These are phyloP conservation scores for Phytopythium oedochilum DNA, from an alignment of 352 stramenopile genomes.

Conservation along the genomic window DNA sequence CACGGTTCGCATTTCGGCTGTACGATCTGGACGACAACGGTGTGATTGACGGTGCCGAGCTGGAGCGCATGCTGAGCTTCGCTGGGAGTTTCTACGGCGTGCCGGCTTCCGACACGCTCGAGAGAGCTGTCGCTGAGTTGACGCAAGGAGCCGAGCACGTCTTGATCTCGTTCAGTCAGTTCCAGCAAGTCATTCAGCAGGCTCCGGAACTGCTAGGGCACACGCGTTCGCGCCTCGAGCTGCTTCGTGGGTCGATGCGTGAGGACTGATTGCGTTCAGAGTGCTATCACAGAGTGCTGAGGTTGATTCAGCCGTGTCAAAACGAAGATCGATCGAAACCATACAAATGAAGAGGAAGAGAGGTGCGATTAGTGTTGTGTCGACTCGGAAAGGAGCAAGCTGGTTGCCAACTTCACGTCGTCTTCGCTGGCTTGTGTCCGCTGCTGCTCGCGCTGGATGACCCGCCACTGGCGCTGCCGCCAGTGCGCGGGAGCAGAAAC, in stretches of 20 bases:
- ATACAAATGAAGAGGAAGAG: neutral
- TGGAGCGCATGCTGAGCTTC: constrained; percentile 49
- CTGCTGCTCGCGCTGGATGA: neutral
- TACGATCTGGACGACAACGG: constrained; percentile 64
- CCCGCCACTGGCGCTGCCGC: neutral
- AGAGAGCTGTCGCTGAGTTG: constrained; percentile 18
- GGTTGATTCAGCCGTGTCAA: no score
- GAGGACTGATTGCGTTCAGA: constrained; percentile 8
- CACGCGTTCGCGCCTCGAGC: constrained; percentile 43
- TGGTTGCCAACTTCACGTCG: neutral
- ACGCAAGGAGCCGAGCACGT: constrained; percentile 7
- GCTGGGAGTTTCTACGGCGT: constrained; percentile 46
- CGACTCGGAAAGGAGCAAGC: neutral
- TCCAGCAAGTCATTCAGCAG: constrained; percentile 30
- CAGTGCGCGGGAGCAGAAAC: constrained; percentile 57
- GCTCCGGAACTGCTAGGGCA: constrained; percentile 43
- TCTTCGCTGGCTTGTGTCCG: neutral
- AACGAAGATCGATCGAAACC: no score
- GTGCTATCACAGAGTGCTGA: no score
- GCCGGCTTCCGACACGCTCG: constrained; percentile 9
- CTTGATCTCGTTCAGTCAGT: constrained; percentile 34
- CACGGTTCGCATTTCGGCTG: constrained; percentile 53
- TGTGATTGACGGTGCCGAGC: constrained; percentile 38
- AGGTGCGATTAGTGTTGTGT: neutral
- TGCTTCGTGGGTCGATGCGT: constrained; percentile 42